Percentiles rank a stretch among this genome's conserved stretches.
Conservation (phyloP, 2,329 filamentous ascomycete species). For the Penicillium hordei region DNA sequence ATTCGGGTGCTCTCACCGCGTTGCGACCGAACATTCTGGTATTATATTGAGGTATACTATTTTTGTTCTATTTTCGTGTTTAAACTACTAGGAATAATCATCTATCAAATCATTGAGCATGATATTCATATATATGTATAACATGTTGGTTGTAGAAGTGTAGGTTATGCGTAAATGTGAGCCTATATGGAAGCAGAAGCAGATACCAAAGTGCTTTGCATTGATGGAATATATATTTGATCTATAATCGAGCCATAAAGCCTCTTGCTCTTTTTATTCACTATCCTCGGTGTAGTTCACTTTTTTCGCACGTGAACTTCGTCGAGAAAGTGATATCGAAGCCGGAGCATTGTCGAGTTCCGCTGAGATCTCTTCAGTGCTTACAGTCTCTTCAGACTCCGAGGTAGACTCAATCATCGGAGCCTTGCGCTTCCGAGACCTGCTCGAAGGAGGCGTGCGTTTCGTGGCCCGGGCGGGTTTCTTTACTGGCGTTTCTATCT, state of each 20-base stretch:
- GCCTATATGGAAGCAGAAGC: not conserved
- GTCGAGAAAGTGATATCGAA: conserved; percentile 22
- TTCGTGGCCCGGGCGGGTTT: conserved; percentile 12
- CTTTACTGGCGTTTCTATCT: conserved; percentile 18
- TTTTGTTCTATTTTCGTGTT: not conserved
- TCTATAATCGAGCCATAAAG: not conserved
- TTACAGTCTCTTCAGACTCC: conserved; percentile 29
- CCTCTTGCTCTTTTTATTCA: conserved; percentile 14
- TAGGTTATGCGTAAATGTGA: not conserved
- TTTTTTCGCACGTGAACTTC: conserved; percentile 35
- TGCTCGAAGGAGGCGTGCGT: conserved; percentile 21
- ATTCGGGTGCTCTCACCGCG: conserved; percentile 8
- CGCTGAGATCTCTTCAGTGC: conserved; percentile 11
- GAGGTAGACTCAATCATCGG: conserved; percentile 27
- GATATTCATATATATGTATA: too few relatives aligned
- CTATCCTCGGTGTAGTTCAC: conserved; percentile 39
- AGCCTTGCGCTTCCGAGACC: conserved; percentile 34
- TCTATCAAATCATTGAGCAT: too few relatives aligned
- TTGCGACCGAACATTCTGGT: not conserved
- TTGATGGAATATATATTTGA: not conserved
- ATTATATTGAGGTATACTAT: not conserved
- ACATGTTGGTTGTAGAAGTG: not conserved
- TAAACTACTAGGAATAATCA: not conserved
- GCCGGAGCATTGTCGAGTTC: not conserved
- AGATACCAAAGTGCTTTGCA: not conserved